A percentile compares a stretch with the other conserved stretches of the same genome.
phyloP scores from a whole-genome alignment of 208 protist genomes.

The Trypanosoma platydactyli region DNA sequence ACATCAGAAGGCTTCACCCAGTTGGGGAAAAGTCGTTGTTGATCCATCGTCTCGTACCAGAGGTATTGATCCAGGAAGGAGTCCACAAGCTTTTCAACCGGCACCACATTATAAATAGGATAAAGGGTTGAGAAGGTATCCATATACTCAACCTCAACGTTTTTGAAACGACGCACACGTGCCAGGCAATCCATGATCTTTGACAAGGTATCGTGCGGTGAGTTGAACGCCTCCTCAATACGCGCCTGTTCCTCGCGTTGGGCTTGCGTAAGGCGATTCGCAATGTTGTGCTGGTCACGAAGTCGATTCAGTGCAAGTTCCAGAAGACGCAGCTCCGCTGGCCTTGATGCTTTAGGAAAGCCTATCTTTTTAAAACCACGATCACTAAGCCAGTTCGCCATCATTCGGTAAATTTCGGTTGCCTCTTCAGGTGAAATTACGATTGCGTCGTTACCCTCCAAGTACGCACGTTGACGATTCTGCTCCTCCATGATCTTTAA shows the following conservation, averaged over 20 bases:
- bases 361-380: conserved; percentile 99
- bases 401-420: conserved; percentile 99
- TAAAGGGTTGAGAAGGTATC: conserved; percentile 99
- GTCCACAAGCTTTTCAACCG: conserved; percentile 99
- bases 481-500: conserved; percentile 99
- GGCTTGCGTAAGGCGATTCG: conserved; percentile 97
- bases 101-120: conserved; percentile 99
- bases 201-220: conserved; percentile 98
- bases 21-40: conserved; percentile 99
- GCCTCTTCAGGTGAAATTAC: conserved; percentile 96
- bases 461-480: conserved; percentile 98
- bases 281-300: conserved; percentile 99
- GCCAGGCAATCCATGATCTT: conserved; percentile 99
- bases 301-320: conserved; percentile 99
- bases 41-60: conserved; percentile 99
- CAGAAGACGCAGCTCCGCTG: conserved; percentile 99
- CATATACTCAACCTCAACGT: conserved; percentile 99
- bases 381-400: conserved; percentile 99
- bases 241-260: conserved; percentile 99
- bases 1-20: conserved; percentile 99
- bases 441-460: conserved; percentile 96
- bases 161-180: conserved; percentile 99
- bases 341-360: conserved; percentile 99
- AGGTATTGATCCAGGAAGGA: conserved; percentile 99
- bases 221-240: conserved; percentile 99